A percentile compares a stretch with the other conserved stretches of the same genome.
Conservation (phyloP, 2,329 filamentous ascomycete species). For the Didymella lethalis region DNA sequence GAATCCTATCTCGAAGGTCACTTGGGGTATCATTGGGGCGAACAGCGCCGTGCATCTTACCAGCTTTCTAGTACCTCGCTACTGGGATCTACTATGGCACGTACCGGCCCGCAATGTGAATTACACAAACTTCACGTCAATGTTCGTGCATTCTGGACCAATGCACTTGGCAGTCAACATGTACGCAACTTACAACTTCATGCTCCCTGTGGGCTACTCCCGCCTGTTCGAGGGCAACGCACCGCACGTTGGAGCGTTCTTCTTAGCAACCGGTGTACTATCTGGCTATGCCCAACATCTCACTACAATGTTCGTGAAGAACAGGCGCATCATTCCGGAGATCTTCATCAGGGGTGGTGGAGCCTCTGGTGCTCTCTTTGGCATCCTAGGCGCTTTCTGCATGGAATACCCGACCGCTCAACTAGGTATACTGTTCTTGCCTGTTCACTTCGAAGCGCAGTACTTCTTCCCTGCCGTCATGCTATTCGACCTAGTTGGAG, state of each 20-base stretch:
- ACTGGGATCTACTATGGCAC: slow-evolving; percentile 44
- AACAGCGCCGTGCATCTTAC: slow-evolving; percentile 40
- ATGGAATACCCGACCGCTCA: slow-evolving; percentile 42
- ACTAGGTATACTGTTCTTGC: slow-evolving; percentile 46
- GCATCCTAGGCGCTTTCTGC: slow-evolving; percentile 41
- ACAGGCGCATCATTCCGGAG: slow-evolving; percentile 29
- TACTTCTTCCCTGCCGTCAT: slow-evolving; percentile 43
- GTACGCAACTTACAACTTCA: slow-evolving; percentile 44
- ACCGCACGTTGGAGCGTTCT: slow-evolving; percentile 42
- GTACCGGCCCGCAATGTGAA: slow-evolving; percentile 40
- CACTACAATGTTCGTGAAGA: slow-evolving; percentile 35
- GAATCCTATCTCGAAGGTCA: slow-evolving; percentile 40
- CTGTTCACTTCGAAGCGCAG: slow-evolving; percentile 41
- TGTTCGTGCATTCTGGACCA: slow-evolving; percentile 37
- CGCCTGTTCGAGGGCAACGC: slow-evolving; percentile 42
- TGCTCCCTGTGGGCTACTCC: slow-evolving; percentile 41
- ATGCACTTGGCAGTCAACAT: slow-evolving; percentile 40
- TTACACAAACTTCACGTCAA: slow-evolving; percentile 42
- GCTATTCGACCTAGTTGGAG: slow-evolving; percentile 45
- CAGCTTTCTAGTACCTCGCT: slow-evolving; percentile 32
- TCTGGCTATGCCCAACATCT: slow-evolving; percentile 44
- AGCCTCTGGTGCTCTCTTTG: slow-evolving; percentile 47
- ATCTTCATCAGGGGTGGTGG: slow-evolving; percentile 43
- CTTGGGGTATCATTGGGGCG: slow-evolving; percentile 39
- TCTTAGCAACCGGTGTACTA: slow-evolving; percentile 40